A percentile compares a stretch with the other conserved stretches of the same genome.
Evolutionary conservation across 164 flowering plant species (phyloP).

Genomic region (Vitis labrusca): DNA sequence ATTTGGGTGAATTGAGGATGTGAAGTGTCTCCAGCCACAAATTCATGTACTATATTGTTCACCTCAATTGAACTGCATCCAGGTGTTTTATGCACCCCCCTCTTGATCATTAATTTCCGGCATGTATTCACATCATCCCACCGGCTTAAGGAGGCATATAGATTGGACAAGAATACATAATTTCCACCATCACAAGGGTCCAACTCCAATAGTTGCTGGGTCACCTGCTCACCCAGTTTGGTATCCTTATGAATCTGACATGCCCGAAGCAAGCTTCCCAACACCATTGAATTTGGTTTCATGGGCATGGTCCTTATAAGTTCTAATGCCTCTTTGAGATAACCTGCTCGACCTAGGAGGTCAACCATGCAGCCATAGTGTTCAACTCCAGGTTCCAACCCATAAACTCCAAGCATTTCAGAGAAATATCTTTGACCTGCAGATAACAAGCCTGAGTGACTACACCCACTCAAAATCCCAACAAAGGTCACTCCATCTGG

Average conservation of each 20-base stretch:
- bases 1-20: constrained; percentile 34
- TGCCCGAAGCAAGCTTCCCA: constrained; percentile 38
- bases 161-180: constrained; percentile 40
- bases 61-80: constrained; percentile 43
- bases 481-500: constrained; percentile 47
- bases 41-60: constrained; percentile 34
- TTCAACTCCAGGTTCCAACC: constrained; percentile 38
- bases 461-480: constrained; percentile 42
- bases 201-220: constrained; percentile 27
- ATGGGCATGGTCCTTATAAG: constrained; percentile 34
- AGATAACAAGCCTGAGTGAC: constrained; percentile 42
- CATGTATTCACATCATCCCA: constrained; percentile 36
- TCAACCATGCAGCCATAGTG: constrained; percentile 53
- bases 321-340: constrained; percentile 33
- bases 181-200: constrained; percentile 41
- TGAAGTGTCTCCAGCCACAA: constrained; percentile 37
- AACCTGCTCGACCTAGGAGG: constrained; percentile 40
- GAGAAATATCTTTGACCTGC: constrained; percentile 31
- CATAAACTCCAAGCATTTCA: constrained; percentile 28
- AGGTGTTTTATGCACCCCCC: constrained; percentile 35
- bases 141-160: constrained; percentile 30
- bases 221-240: constrained; percentile 29
- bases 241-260: constrained; percentile 33
- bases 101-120: constrained; percentile 30
- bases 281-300: constrained; percentile 31